Percentiles rank a stretch among this genome's conserved stretches.
phyloP scores from a whole-genome alignment of 2,329 filamentous ascomycete species.

The Trichoderma cornu-damae region DNA sequence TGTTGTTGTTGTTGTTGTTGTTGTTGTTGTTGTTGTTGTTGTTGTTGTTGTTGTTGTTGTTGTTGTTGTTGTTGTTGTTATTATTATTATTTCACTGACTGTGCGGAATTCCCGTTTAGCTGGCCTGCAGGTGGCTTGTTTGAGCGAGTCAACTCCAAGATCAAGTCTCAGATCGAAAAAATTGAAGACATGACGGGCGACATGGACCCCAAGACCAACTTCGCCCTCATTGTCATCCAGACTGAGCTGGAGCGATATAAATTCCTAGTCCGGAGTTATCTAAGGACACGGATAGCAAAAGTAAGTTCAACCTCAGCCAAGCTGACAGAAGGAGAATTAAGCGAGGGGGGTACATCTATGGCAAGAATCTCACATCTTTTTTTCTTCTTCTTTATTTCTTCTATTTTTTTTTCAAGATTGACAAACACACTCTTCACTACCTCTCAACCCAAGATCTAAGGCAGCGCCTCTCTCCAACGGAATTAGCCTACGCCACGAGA shows the following conservation, averaged over 20 bases:
- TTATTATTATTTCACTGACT: neutral
- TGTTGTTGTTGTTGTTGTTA: too few relatives aligned
- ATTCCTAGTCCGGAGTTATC: slow-evolving; percentile 76
- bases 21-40: too few relatives aligned
- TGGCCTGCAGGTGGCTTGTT: slow-evolving; percentile 70
- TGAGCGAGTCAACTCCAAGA: slow-evolving; percentile 70
- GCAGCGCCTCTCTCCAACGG: slow-evolving; percentile 65
- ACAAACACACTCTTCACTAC: slow-evolving; percentile 70
- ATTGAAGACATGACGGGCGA: slow-evolving; percentile 74
- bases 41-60: too few relatives aligned
- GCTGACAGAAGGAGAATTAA: neutral
- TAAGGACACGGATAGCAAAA: slow-evolving; percentile 84
- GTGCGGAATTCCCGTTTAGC: slow-evolving; percentile 31
- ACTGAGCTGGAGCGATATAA: slow-evolving; percentile 94
- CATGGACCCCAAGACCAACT: slow-evolving; percentile 87
- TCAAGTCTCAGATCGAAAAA: slow-evolving; percentile 63
- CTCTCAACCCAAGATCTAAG: slow-evolving; percentile 52
- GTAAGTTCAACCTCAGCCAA: slow-evolving; percentile 38
- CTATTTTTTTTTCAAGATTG: slow-evolving; percentile 53
- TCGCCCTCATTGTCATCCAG: slow-evolving; percentile 89
- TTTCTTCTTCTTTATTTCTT: neutral
- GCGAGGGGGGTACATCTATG: neutral
- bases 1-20: too few relatives aligned
- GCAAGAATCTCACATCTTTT: neutral
- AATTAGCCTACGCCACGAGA: slow-evolving; percentile 74